Evolutionary conservation across 805 yeast genomes (phyloP).

Genomic region (Metschnikowia borealis): DNA sequence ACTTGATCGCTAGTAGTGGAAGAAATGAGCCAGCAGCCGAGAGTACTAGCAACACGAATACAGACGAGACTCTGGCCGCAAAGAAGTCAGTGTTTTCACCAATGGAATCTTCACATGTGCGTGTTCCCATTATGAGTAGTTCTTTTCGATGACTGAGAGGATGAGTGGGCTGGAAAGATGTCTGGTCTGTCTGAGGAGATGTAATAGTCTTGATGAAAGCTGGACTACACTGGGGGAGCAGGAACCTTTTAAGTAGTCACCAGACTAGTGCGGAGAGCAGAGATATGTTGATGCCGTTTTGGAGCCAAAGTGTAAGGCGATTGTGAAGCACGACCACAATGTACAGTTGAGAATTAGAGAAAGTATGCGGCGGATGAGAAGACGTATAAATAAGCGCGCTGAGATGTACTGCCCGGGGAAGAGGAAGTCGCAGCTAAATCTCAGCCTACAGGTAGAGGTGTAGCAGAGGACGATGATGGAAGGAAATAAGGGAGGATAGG

Average conservation of each 20-base stretch:
- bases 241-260: background rate
- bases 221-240: too few species aligned
- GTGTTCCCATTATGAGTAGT: background rate
- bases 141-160: background rate
- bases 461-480: background rate
- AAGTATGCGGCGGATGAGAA: background rate
- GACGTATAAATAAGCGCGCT: background rate
- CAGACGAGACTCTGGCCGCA: constrained; percentile 26
- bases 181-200: too few species aligned
- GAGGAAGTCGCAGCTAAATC: background rate
- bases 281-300: background rate
- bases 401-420: background rate
- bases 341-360: background rate
- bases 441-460: too few species aligned
- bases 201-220: too few species aligned
- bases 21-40: constrained; percentile 30
- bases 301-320: background rate
- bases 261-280: background rate
- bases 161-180: background rate
- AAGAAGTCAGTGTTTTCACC: constrained; percentile 13
- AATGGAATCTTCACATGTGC: background rate
- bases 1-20: constrained; percentile 24
- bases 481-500: too few species aligned
- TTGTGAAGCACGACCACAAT: background rate
- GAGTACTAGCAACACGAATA: constrained; percentile 28